Conservation (phyloP, 2,329 filamentous ascomycete genomes). For the Aureobasidium pullulans region DNA sequence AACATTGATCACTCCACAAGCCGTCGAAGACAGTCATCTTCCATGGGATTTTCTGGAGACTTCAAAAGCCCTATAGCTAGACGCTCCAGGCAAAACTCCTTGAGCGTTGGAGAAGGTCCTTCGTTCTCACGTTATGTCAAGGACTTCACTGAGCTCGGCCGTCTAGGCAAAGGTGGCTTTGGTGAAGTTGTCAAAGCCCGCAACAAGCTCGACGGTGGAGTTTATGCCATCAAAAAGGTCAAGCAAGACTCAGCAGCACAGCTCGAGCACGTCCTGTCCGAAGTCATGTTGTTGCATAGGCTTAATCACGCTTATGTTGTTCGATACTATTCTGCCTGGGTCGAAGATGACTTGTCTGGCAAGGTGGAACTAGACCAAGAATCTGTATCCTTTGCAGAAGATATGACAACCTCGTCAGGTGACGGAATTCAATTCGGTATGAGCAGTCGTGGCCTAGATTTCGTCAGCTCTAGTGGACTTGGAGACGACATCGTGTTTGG, state of each 20-base stretch:
- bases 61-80: constrained; percentile 21
- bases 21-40: constrained; percentile 14
- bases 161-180: constrained; percentile 87
- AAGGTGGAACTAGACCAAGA: constrained; percentile 7
- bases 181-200: constrained; percentile 93
- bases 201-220: constrained; percentile 85
- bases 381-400: constrained; percentile 4
- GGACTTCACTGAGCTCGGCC: constrained; percentile 85
- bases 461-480: constrained; percentile 79
- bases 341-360: constrained; percentile 56
- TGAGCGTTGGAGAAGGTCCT: constrained; percentile 20
- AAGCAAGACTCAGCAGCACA: constrained; percentile 64
- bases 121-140: constrained; percentile 65
- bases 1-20: background rate
- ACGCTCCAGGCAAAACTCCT: constrained; percentile 27
- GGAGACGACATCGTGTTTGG: constrained; percentile 67
- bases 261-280: constrained; percentile 73
- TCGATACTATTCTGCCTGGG: constrained; percentile 92
- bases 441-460: constrained; percentile 79
- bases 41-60: constrained; percentile 17
- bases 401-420: background rate
- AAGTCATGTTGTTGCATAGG: constrained; percentile 83
- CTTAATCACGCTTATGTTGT: constrained; percentile 85
- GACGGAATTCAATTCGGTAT: constrained; percentile 26
- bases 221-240: constrained; percentile 97